Conservation (phyloP, 1,139 yeast species). For the Saccharomyces pastorianus region DNA sequence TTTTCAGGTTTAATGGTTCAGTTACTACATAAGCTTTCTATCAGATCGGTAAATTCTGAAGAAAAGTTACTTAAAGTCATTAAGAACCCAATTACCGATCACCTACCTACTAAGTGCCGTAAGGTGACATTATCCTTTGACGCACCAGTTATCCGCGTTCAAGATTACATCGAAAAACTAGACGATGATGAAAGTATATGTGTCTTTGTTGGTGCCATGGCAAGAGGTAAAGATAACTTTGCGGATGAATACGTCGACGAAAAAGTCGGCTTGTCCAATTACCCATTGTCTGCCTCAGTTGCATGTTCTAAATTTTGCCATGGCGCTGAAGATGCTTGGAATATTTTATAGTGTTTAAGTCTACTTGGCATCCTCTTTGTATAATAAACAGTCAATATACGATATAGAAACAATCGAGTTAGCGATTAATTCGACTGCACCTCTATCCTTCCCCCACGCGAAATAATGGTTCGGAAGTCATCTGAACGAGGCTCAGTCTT, state of each 20-base stretch:
- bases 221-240: constrained; percentile 92
- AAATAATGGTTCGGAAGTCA: not conserved
- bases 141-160: constrained; percentile 79
- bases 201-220: constrained; percentile 98
- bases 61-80: constrained; percentile 89
- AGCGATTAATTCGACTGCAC: not conserved
- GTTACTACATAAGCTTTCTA: constrained; percentile 80
- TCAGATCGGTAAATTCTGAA: constrained; percentile 89
- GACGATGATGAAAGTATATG: constrained; percentile 90
- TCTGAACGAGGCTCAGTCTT: constrained; percentile 1
- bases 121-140: constrained; percentile 91
- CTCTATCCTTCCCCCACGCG: not conserved
- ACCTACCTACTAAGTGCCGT: constrained; percentile 90
- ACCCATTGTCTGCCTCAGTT: constrained; percentile 93
- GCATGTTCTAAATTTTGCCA: constrained; percentile 98
- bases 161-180: constrained; percentile 73
- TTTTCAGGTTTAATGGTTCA: constrained; percentile 98
- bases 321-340: constrained; percentile 98
- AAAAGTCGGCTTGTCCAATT: constrained; percentile 89
- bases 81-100: constrained; percentile 94
- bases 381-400: not conserved
- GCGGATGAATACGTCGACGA: constrained; percentile 97
- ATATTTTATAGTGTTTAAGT: constrained; percentile 42
- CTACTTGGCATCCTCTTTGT: not conserved
- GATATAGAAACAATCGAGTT: not conserved